Conservation (phyloP, 257 asterid genomes). For the Coffea canephora region DNA sequence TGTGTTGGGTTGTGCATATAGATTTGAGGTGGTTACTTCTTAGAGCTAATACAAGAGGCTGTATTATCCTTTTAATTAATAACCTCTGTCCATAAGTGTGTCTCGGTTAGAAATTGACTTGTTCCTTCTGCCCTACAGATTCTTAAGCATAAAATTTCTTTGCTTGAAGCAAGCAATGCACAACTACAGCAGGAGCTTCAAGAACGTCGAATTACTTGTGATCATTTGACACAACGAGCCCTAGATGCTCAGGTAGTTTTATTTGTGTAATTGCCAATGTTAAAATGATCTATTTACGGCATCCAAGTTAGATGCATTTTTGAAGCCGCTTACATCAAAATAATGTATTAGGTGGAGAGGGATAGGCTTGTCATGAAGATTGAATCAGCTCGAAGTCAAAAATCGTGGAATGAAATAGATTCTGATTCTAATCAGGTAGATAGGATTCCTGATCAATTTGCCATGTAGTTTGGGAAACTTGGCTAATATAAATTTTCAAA, state of each 20-base stretch:
- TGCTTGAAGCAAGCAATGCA: slow-evolving; percentile 83
- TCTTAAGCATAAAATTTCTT: slow-evolving; percentile 83
- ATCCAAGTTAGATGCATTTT: not conserved
- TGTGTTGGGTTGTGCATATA: not conserved
- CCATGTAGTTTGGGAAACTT: not conserved
- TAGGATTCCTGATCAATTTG: slow-evolving; percentile 5
- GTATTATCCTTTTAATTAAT: not conserved
- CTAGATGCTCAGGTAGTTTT: slow-evolving; percentile 85
- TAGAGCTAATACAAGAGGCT: not conserved
- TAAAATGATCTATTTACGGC: not conserved
- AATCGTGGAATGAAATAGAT: slow-evolving; percentile 55
- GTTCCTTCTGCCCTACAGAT: slow-evolving; percentile 40
- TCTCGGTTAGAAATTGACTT: slow-evolving; percentile 18
- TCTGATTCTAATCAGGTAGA: slow-evolving; percentile 54
- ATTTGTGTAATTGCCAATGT: not conserved
- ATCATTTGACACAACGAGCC: slow-evolving; percentile 62
- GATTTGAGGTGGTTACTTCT: slow-evolving; percentile 1
- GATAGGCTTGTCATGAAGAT: slow-evolving; percentile 69
- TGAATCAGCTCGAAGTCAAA: slow-evolving; percentile 64
- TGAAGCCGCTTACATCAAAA: slow-evolving; percentile 1
- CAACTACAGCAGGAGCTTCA: slow-evolving; percentile 69
- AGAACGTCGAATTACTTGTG: slow-evolving; percentile 53
- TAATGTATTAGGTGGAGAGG: slow-evolving; percentile 65
- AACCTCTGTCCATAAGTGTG: not conserved
- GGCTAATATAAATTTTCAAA: not conserved